Conservation (phyloP, 257 asterid genomes). For the Capsicum pubescens region DNA sequence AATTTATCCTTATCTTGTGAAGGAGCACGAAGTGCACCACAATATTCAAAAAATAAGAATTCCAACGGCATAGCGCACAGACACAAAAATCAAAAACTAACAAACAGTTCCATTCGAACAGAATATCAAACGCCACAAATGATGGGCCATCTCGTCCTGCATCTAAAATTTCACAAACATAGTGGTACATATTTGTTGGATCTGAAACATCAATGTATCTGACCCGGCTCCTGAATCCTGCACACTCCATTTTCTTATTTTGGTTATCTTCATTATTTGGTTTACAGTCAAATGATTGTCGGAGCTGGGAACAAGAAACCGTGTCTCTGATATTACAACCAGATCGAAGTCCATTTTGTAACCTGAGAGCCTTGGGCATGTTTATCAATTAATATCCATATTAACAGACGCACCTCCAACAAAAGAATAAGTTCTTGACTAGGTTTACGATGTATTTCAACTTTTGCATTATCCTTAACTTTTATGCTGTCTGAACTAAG, state of each 20-base stretch:
- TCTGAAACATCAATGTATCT: conserved; percentile 58
- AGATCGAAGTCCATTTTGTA: conserved; percentile 39
- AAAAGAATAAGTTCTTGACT: too few species aligned
- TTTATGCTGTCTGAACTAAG: conserved; percentile 46
- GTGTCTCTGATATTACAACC: conserved; percentile 41
- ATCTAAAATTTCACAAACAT: conserved; percentile 84
- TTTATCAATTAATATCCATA: too few species aligned
- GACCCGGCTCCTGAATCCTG: conserved; percentile 88
- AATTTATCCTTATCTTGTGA: too few species aligned
- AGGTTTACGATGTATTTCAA: too few species aligned
- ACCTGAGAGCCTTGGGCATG: not conserved
- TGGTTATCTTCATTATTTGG: conserved; percentile 38
- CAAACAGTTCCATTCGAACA: conserved; percentile 11
- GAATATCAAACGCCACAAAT: conserved; percentile 63
- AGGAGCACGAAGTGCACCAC: not conserved
- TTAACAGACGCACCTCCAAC: too few species aligned
- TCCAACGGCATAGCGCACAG: not conserved
- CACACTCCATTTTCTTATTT: conserved; percentile 46
- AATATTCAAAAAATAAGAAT: not conserved
- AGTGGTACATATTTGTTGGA: conserved; percentile 52
- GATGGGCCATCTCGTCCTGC: conserved; percentile 77
- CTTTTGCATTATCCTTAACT: conserved; percentile 40
- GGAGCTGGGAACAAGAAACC: conserved; percentile 36
- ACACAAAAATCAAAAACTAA: not conserved
- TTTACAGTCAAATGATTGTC: conserved; percentile 46